Conservation (phyloP, 495 filamentous ascomycete species). For the Penicilliopsis zonata region DNA sequence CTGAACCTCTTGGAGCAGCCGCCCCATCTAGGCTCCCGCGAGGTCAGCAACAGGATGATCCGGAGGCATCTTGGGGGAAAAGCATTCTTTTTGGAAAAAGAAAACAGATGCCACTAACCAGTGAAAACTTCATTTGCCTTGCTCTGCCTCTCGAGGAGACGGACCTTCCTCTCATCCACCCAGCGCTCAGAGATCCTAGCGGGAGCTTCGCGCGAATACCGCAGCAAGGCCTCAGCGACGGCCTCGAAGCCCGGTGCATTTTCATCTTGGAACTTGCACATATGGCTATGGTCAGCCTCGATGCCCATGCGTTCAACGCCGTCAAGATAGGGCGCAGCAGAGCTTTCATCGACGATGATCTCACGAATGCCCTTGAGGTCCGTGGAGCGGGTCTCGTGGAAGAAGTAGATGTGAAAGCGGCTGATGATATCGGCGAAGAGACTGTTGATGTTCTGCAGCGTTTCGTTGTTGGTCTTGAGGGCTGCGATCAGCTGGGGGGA, state of each 20-base stretch:
- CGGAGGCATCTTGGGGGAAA: not conserved
- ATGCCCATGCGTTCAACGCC: slow-evolving; percentile 69
- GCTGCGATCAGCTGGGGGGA: slow-evolving; percentile 59
- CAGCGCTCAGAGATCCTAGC: slow-evolving; percentile 47
- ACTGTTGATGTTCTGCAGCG: slow-evolving; percentile 67
- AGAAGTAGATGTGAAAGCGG: slow-evolving; percentile 60
- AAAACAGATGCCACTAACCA: slow-evolving; percentile 12
- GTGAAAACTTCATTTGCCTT: slow-evolving; percentile 26
- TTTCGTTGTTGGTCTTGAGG: slow-evolving; percentile 67
- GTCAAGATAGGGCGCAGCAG: slow-evolving; percentile 61
- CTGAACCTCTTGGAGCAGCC: slow-evolving; percentile 11
- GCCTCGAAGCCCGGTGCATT: slow-evolving; percentile 63
- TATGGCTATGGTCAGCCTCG: slow-evolving; percentile 71
- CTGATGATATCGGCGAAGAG: slow-evolving; percentile 63
- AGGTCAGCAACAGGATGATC: slow-evolving; percentile 6
- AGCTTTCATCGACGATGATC: slow-evolving; percentile 61
- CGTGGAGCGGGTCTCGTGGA: slow-evolving; percentile 59
- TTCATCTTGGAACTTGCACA: slow-evolving; percentile 75
- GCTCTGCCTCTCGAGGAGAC: slow-evolving; percentile 26
- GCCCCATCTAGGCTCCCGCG: slow-evolving; percentile 9
- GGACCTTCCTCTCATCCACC: slow-evolving; percentile 47
- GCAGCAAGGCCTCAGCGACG: slow-evolving; percentile 56
- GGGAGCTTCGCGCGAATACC: slow-evolving; percentile 53
- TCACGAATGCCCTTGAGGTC: slow-evolving; percentile 48
- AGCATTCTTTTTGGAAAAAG: no score